These are phyloP conservation scores for Eudorina sp. DNA, from an alignment of 139 green algal genomes.

Conservation along the genomic window DNA sequence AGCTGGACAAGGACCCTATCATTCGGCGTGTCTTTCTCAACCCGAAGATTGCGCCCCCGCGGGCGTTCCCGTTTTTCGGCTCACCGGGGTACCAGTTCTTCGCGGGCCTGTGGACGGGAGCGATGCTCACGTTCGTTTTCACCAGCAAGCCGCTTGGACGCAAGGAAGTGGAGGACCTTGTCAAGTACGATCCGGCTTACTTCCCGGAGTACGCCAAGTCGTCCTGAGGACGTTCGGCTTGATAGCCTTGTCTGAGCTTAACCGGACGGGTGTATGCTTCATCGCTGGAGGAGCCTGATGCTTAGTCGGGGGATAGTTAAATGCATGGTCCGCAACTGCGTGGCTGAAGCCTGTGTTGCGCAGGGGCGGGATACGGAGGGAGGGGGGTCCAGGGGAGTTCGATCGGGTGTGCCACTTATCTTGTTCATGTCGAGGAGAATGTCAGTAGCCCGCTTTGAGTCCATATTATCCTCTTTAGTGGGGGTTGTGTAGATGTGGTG, in stretches of 20 bases:
- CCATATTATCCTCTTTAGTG: too few species aligned
- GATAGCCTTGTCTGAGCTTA: too few species aligned
- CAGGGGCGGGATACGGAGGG: too few species aligned
- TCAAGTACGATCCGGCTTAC: slow-evolving; percentile 63
- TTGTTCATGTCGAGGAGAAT: too few species aligned
- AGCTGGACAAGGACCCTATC: slow-evolving; percentile 62
- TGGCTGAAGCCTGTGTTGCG: too few species aligned
- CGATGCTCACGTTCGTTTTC: slow-evolving; percentile 63
- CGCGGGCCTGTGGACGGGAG: slow-evolving; percentile 60
- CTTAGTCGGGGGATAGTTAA: too few species aligned
- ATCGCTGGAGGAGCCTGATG: too few species aligned
- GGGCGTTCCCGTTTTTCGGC: slow-evolving; percentile 53
- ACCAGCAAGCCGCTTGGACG: slow-evolving; percentile 63
- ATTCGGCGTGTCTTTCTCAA: slow-evolving; percentile 60
- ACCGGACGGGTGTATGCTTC: not conserved
- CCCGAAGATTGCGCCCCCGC: slow-evolving; percentile 47
- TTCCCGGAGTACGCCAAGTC: slow-evolving; percentile 61
- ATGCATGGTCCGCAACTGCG: too few species aligned
- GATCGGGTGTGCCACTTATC: too few species aligned
- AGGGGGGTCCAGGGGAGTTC: too few species aligned
- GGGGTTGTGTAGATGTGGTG: too few species aligned
- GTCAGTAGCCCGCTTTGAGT: too few species aligned
- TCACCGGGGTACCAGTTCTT: slow-evolving; percentile 64
- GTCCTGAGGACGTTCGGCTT: slow-evolving; percentile 12
- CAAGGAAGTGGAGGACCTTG: slow-evolving; percentile 63